Conservation (phyloP, 805 yeast species). For the Saccharomycopsis babjevae region DNA sequence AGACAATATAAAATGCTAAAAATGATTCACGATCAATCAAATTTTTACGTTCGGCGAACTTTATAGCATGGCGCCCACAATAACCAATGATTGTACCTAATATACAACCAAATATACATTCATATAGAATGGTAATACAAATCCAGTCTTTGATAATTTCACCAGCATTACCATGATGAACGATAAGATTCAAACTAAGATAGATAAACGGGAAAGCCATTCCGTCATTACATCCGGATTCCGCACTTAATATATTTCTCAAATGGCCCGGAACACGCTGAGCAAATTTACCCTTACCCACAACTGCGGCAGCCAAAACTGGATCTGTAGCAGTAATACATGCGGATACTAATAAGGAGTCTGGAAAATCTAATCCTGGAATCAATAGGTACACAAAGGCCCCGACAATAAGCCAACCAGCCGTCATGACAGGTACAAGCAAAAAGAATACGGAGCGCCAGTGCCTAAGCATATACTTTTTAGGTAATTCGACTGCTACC, state of each 20-base stretch:
- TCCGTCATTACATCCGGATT: constrained; percentile 88
- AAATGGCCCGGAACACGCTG: constrained; percentile 88
- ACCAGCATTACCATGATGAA: constrained; percentile 54
- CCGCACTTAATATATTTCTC: constrained; percentile 73
- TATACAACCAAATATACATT: constrained; percentile 69
- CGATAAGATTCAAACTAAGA: constrained; percentile 56
- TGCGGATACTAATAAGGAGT: constrained; percentile 66
- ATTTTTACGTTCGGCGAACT: constrained; percentile 57
- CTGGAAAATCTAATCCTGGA: constrained; percentile 62
- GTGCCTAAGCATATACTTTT: constrained; percentile 77
- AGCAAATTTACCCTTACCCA: constrained; percentile 89
- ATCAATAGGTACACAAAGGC: constrained; percentile 69
- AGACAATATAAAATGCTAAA: constrained; percentile 69
- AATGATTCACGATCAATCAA: constrained; percentile 84
- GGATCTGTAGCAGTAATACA: constrained; percentile 96
- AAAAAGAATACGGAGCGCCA: constrained; percentile 68
- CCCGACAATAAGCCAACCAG: constrained; percentile 81
- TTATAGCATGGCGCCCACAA: constrained; percentile 56
- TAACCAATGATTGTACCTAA: constrained; percentile 70
- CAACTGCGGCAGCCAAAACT: constrained; percentile 89
- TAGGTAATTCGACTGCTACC: constrained; percentile 87
- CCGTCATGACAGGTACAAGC: constrained; percentile 79
- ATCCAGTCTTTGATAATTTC: constrained; percentile 77
- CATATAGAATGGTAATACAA: constrained; percentile 64
- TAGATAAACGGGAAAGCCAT: constrained; percentile 90